Evolutionary conservation across 2,329 filamentous ascomycete species (phyloP).

Genomic region (Elsinoe perseae): DNA sequence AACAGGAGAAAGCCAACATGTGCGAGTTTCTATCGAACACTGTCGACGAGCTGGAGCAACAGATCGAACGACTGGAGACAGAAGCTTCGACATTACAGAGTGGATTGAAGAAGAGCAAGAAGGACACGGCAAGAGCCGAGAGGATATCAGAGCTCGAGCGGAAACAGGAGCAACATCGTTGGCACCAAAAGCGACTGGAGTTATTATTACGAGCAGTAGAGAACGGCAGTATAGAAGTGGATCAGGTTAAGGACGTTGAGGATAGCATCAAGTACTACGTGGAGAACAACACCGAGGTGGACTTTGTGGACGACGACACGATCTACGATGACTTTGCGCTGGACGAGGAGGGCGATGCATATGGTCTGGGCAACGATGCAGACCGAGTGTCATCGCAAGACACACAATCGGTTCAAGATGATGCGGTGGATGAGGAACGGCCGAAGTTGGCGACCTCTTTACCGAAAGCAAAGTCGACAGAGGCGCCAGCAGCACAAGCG

Average conservation of each 20-base stretch:
- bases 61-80: slow-evolving; percentile 87
- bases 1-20: slow-evolving; percentile 85
- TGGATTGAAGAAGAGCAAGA: slow-evolving; percentile 92
- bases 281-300: slow-evolving; percentile 75
- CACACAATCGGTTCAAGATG: slow-evolving; percentile 83
- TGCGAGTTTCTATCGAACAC: slow-evolving; percentile 77
- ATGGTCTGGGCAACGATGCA: slow-evolving; percentile 69
- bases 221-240: slow-evolving; percentile 82
- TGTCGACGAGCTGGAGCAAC: slow-evolving; percentile 87
- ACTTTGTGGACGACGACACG: slow-evolving; percentile 88
- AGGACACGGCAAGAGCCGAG: slow-evolving; percentile 72
- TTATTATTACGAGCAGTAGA: slow-evolving; percentile 82
- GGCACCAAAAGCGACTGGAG: slow-evolving; percentile 90
- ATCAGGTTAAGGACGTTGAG: slow-evolving; percentile 79
- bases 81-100: slow-evolving; percentile 80
- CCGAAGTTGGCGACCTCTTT: slow-evolving; percentile 29
- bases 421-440: slow-evolving; percentile 53
- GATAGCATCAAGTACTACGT: slow-evolving; percentile 95
- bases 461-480: slow-evolving; percentile 52
- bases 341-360: slow-evolving; percentile 83
- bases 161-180: slow-evolving; percentile 86
- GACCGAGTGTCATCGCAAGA: slow-evolving; percentile 94
- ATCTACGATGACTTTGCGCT: slow-evolving; percentile 93
- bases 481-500: slow-evolving; percentile 48
- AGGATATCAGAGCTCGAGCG: slow-evolving; percentile 79